Base-by-base conservation (phyloP, 78 protist genomes). In the Cavenderia fasciculata region DNA sequence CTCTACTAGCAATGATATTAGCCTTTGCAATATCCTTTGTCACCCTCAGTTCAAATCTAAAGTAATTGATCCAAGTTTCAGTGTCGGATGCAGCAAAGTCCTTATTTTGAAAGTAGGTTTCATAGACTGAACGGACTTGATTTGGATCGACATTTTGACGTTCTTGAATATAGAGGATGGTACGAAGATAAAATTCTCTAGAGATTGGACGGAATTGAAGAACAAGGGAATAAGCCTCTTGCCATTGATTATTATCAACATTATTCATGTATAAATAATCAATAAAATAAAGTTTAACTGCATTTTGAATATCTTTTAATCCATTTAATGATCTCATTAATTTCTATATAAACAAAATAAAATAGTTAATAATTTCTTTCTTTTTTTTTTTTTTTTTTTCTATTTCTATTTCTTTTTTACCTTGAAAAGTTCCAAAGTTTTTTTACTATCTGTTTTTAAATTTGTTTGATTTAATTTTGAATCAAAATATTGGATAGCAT, bases 61-160 rank as follows among this genome's bases (percentile, higher is more conserved):
- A 40, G 57, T 82, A 82, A 36, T 68, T 54, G 19, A 82, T 31
- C 90, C 90, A 82, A 18, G 73, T 25, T 41, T 82, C 61, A 18
- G 47, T 43, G 41, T 78, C 88, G 21, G 44, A 38, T 0, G 69
- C 21, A 2, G 52, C 76, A 19, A 38, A 19, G 2, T 38, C 8
- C 41, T 82, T 43, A 25, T 31, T 38, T 44, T 62, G 59, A 21
- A 82, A 46, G 23, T 74, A 82, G 52, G 36, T 51, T 54, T 82
- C 90, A 57, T 82, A 82, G 8, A 82, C 40, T 33, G 76, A 29
- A 57, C 90, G 65, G 27, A 82, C 56, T 25, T 82, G 71, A 10
- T 34, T 36, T 19, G 41, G 16, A 44, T 82, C 61, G n/a, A 29
- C 59, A 23, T 27, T 47, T 18, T 31, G 16, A 56, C 59, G 29